Conservation (phyloP, 2,329 filamentous ascomycete species). For the Aspergillus sp. region DNA sequence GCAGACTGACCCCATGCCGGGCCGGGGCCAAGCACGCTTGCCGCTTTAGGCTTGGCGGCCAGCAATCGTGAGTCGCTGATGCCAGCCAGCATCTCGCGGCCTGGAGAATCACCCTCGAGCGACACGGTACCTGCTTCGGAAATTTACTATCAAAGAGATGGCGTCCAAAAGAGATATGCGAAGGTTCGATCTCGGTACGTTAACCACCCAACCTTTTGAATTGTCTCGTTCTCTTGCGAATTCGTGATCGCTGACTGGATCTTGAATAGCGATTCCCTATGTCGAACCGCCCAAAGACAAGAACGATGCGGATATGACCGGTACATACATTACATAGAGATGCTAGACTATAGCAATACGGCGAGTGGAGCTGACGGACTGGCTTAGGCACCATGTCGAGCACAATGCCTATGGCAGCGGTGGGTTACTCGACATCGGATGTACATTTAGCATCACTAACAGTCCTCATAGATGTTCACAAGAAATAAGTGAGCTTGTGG, state of each 20-base stretch:
- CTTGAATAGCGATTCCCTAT: constrained; percentile 75
- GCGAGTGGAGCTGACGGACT: constrained; percentile 18
- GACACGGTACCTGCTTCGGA: not conserved
- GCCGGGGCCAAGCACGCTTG: not conserved
- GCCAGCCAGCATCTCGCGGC: constrained; percentile 6
- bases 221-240: not conserved
- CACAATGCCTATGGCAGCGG: constrained; percentile 89
- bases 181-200: constrained; percentile 68
- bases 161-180: constrained; percentile 74
- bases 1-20: no score
- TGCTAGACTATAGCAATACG: not conserved
- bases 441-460: constrained; percentile 20
- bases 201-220: not conserved
- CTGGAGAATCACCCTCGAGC: constrained; percentile 1
- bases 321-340: constrained; percentile 45
- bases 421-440: constrained; percentile 41
- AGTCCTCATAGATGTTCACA: constrained; percentile 70
- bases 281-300: constrained; percentile 70
- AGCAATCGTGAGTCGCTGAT: not conserved
- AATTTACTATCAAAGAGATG: constrained; percentile 48
- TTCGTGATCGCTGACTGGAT: constrained; percentile 14
- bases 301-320: constrained; percentile 66
- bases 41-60: constrained; percentile 25
- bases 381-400: constrained; percentile 62
- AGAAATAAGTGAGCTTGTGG: constrained; percentile 68